Conservation (phyloP, 495 filamentous ascomycete genomes). For the Aspergillus nanangensis region DNA sequence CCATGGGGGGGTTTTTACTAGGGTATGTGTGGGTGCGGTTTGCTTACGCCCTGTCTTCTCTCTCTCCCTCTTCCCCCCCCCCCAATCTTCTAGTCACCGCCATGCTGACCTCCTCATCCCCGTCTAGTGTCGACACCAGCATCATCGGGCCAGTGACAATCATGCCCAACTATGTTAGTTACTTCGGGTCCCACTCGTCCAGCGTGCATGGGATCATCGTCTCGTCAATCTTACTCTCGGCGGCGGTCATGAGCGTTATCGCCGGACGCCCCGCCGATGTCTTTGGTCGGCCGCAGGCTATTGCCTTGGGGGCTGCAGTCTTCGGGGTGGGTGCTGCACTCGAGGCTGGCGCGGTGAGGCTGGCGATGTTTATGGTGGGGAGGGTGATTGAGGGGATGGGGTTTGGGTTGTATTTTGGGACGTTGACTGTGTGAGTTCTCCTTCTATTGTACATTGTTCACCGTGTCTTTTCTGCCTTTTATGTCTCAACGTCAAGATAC, state of each 20-base stretch:
- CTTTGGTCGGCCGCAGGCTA: slow-evolving; percentile 44
- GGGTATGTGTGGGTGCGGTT: too few relatives aligned
- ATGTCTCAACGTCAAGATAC: too few relatives aligned
- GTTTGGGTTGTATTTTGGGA: slow-evolving; percentile 53
- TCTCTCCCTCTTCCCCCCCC: too few relatives aligned
- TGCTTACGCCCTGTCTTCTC: too few relatives aligned
- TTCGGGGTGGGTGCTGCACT: slow-evolving; percentile 51
- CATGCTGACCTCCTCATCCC: too few relatives aligned
- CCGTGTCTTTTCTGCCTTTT: too few relatives aligned
- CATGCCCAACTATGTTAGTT: slow-evolving; percentile 49
- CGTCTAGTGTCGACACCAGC: slow-evolving; percentile 56
- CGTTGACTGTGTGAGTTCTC: slow-evolving; percentile 39
- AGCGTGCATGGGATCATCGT: slow-evolving; percentile 55
- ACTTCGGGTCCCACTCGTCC: slow-evolving; percentile 43
- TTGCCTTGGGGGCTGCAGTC: slow-evolving; percentile 45
- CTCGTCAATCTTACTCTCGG: slow-evolving; percentile 57
- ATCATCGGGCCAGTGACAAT: slow-evolving; percentile 56
- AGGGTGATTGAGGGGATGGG: slow-evolving; percentile 50
- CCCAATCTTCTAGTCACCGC: too few relatives aligned
- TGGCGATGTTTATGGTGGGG: slow-evolving; percentile 53
- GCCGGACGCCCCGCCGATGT: slow-evolving; percentile 55
- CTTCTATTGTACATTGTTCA: too few relatives aligned
- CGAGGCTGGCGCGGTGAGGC: slow-evolving; percentile 35
- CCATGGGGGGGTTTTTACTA: too few relatives aligned
- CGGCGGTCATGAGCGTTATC: slow-evolving; percentile 54